Evolutionary conservation across 106 monocot species (phyloP).

Genomic region (Amphibolis antarctica): DNA sequence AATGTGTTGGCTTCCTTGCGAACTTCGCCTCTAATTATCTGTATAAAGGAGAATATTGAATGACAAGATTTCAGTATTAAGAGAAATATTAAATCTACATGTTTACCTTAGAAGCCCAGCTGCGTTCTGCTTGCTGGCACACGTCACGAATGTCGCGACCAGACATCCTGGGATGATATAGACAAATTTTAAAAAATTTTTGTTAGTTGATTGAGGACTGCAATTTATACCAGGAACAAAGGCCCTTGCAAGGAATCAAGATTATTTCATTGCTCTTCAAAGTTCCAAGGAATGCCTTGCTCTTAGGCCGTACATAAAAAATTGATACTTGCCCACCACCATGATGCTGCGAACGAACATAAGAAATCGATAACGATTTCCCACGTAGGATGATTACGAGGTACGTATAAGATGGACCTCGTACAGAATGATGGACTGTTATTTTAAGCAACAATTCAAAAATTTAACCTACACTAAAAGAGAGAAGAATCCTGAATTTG

Average conservation of each 20-base stretch:
- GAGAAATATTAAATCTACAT: not conserved
- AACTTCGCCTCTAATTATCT: constrained; percentile 74
- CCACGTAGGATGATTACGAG: too few relatives aligned
- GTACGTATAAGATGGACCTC: too few relatives aligned
- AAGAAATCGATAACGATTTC: too few relatives aligned
- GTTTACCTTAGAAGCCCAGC: constrained; percentile 83
- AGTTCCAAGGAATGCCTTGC: too few relatives aligned
- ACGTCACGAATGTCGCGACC: constrained; percentile 89
- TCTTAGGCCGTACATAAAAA: too few relatives aligned
- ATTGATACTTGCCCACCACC: too few relatives aligned
- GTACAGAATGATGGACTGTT: too few relatives aligned
- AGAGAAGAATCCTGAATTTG: too few relatives aligned
- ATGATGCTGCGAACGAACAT: too few relatives aligned
- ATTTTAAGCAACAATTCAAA: too few relatives aligned
- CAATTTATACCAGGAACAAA: not conserved
- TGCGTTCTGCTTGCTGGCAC: constrained; percentile 92
- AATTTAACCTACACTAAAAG: too few relatives aligned
- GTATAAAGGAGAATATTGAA: not conserved
- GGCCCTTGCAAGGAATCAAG: not conserved
- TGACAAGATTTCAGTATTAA: not conserved
- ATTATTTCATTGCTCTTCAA: not conserved
- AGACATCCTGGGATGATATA: constrained; percentile 53
- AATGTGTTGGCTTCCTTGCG: constrained; percentile 13
- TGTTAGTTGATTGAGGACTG: not conserved
- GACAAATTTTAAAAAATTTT: not conserved